phyloP scores from a whole-genome alignment of 495 filamentous ascomycete species.

The Entonaema liquescens region DNA sequence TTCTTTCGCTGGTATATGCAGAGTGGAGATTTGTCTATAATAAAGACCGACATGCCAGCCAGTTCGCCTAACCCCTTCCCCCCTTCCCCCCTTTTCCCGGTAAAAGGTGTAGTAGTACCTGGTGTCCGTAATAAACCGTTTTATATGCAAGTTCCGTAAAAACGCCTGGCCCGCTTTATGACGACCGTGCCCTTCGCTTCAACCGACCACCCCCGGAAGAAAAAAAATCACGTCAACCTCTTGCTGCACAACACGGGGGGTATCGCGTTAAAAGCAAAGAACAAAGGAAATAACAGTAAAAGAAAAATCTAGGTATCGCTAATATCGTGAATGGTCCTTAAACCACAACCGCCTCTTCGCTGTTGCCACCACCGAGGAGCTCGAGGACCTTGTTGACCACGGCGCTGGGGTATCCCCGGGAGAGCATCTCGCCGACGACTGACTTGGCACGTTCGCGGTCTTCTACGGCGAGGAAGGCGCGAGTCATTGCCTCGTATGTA shows the following conservation, averaged over 20 bases:
- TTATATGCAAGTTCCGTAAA: slow-evolving; percentile 30
- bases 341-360: slow-evolving; percentile 37
- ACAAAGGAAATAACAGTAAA: slow-evolving; percentile 37
- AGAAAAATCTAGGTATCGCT: slow-evolving; percentile 15
- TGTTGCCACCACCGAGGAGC: slow-evolving; percentile 73
- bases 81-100: slow-evolving; percentile 19
- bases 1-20: slow-evolving; percentile 45
- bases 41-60: slow-evolving; percentile 40
- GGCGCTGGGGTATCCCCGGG: slow-evolving; percentile 87
- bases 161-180: slow-evolving; percentile 40
- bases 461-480: slow-evolving; percentile 86
- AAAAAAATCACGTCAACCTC: slow-evolving; percentile 31
- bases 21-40: slow-evolving; percentile 50
- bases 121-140: slow-evolving; percentile 25
- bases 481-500: slow-evolving; percentile 99
- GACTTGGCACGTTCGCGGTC: slow-evolving; percentile 75
- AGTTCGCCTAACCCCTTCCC: slow-evolving; percentile 23
- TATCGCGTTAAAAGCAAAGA: slow-evolving; percentile 51
- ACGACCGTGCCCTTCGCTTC: slow-evolving; percentile 36
- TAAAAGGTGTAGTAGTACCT: slow-evolving; percentile 22
- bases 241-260: slow-evolving; percentile 45
- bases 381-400: slow-evolving; percentile 93
- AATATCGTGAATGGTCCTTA: slow-evolving; percentile 2
- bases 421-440: slow-evolving; percentile 90
- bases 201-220: slow-evolving; percentile 36